Conservation (phyloP, 106 monocot species). For the Platanthera zijinensis region DNA sequence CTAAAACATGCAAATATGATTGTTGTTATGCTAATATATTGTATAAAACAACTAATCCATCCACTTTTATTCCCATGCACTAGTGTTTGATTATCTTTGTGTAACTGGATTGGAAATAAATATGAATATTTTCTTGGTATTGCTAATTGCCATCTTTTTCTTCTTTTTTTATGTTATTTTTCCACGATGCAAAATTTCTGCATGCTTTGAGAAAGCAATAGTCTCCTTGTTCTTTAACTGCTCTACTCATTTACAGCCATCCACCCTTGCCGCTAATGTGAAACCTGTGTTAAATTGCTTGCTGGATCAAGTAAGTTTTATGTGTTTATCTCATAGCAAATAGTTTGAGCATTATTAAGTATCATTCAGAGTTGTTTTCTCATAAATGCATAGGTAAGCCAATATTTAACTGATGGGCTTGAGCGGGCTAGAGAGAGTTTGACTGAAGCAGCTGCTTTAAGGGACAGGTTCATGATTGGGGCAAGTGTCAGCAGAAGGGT, state of each 20-base stretch:
- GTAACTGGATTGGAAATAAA: too few relatives aligned
- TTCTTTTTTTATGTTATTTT: too few relatives aligned
- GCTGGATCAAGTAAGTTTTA: constrained; percentile 91
- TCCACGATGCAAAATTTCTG: neutral
- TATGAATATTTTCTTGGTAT: too few relatives aligned
- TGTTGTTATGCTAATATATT: too few relatives aligned
- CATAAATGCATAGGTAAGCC: constrained; percentile 50
- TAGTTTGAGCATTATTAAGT: neutral
- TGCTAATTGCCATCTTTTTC: too few relatives aligned
- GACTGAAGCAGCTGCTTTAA: constrained; percentile 83
- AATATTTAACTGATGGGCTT: constrained; percentile 95
- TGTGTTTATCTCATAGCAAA: neutral
- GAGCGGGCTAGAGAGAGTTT: constrained; percentile 86
- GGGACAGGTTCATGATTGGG: constrained; percentile 91
- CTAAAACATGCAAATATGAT: too few relatives aligned
- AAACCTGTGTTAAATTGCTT: constrained; percentile 84
- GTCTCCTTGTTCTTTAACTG: neutral
- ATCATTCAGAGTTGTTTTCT: constrained; percentile 13
- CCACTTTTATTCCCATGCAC: too few relatives aligned
- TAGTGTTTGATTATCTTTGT: too few relatives aligned
- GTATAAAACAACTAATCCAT: too few relatives aligned
- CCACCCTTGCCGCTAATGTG: constrained; percentile 73
- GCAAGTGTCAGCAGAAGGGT: constrained; percentile 90
- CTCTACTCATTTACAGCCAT: constrained; percentile 39
- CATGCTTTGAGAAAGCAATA: neutral